Base-by-base conservation (phyloP, 2,329 filamentous ascomycete genomes). In the Pseudogymnoascus destructans region DNA sequence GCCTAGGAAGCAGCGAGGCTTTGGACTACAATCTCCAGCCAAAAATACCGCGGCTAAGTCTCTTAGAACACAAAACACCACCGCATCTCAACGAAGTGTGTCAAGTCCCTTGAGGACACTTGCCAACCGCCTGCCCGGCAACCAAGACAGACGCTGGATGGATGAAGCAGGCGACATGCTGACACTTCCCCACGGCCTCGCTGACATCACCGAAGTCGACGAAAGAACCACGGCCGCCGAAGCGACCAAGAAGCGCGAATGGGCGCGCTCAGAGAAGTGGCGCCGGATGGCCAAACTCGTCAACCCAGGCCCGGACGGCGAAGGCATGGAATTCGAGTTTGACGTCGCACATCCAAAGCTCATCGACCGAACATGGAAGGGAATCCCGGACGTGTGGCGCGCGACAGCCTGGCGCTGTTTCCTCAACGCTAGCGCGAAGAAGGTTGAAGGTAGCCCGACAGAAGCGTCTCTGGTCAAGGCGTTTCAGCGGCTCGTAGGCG, bases 381-480 rank as follows among this genome's bases (percentile, higher is more conserved):
- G 93, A 27, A 95, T 98, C 62, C 93, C 93, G 0, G 93, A 98
- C 71, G 84, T 89, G 62, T 98, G 93, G 93, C 86, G 93, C 57
- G 82, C 86, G 30, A 86, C 89, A 1, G 93, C 92, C 1, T 98
- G 93, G 93, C 92, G 92, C 73, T 89, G 90, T 3, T 98, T 98
- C 69, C 79, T 98, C 25, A 79, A 83, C 5, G 75, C 86, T 7
- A 92, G 88, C 63, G 89, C 90, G 32, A 84, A 80, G 67, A 80
- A 78, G 61, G 77, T 80, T 62, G 73, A 77, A 56, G 77, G 80
- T 59, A 81, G 79, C 56, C 30, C 54, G 19, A 76, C 81, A 0
- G 88, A 93, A 59, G 81, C 85, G 38, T 79, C 87, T 59, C 79
- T 97, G 54, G 81, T 89, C 36, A 76, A 79, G 40, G 76, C 80